Conservation (phyloP, 257 asterid species). For the Sherardia arvensis region DNA sequence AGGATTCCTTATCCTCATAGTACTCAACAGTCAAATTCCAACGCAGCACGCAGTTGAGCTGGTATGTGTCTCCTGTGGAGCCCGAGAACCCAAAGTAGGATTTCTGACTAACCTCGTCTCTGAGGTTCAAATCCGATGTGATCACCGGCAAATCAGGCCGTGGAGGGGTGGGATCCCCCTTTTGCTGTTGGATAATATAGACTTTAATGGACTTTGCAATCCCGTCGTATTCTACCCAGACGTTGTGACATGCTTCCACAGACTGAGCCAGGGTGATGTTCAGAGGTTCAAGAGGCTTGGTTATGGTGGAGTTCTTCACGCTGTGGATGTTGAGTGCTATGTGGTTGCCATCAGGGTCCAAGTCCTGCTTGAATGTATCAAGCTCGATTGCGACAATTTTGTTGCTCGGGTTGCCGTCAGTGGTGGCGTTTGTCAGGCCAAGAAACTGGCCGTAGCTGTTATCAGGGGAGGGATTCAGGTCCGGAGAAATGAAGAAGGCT, state of each 20-base stretch:
- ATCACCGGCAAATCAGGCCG: slow-evolving; percentile 26
- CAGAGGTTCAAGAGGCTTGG: slow-evolving; percentile 20
- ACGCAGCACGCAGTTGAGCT: slow-evolving; percentile 63
- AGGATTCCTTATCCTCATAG: slow-evolving; percentile 22
- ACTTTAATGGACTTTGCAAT: slow-evolving; percentile 22
- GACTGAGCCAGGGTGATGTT: slow-evolving; percentile 48
- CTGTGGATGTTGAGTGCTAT: slow-evolving; percentile 51
- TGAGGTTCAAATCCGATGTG: slow-evolving; percentile 19
- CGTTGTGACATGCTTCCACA: slow-evolving; percentile 33
- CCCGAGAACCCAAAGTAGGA: slow-evolving; percentile 82
- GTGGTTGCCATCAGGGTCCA: slow-evolving; percentile 76
- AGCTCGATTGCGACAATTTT: slow-evolving; percentile 67
- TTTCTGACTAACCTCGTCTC: slow-evolving; percentile 25
- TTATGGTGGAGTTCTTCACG: slow-evolving; percentile 28
- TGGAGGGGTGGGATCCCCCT: slow-evolving; percentile 25
- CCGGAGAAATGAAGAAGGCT: slow-evolving; percentile 55
- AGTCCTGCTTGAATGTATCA: slow-evolving; percentile 58
- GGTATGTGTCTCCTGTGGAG: slow-evolving; percentile 47
- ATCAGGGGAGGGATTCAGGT: slow-evolving; percentile 17
- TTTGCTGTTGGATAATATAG: slow-evolving; percentile 19
- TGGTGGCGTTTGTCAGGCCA: slow-evolving; percentile 61
- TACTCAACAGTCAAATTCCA: slow-evolving; percentile 66
- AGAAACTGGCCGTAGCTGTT: slow-evolving; percentile 62
- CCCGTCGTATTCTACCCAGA: slow-evolving; percentile 76
- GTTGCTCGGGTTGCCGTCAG: slow-evolving; percentile 40